Evolutionary conservation across 2,329 filamentous ascomycete genomes (phyloP), one percentile per base, ranked within the genome.

Genomic region (Calonectria pseudoreteaudii): DNA sequence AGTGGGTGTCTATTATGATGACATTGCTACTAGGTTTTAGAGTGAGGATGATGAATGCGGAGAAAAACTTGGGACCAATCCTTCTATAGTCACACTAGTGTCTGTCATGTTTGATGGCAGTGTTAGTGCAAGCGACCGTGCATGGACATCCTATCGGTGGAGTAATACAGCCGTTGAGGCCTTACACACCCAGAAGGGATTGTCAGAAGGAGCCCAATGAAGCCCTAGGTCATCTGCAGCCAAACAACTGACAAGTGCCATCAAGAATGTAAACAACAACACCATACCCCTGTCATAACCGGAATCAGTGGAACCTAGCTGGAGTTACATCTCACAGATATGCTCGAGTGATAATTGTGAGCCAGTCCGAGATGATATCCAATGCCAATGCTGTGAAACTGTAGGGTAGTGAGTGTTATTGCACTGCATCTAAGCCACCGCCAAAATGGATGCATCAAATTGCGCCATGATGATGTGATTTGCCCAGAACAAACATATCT

Each of bases 381-480:
- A 20, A 62, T 26, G 6, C 10, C 3, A 38, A 20, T 1, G 9
- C 16, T 18, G 11, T 16, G 8, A 16, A 20, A 3, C n/a, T 62
- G 34, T 41, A 62, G 56, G 56, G 56, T 62, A 62, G 56, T 16
- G 36, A 62, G 56, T 16, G 36, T 13, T 18, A 18, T 20, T 18
- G 56, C 36, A 36, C 34, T n/a, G 18, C 13, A 26, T 41, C 3
- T 18, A 20, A 23, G 34, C 23, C 34, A 38, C 38, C 26, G 56
- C 34, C 38, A 2, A 20, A 41, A 28, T 16, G 8, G 28, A 14
- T 36, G 23, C 20, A 23, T 13, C 36, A 23, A 62, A 62, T 62
- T 62, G 56, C 56, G 34, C 56, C 34, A 62, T 62, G 56, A 41
- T 62, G 56, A 41, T 41, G 56, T 62, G 56, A 62, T 62, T 41